A percentile compares a stretch with the other conserved stretches of the same genome.
Evolutionary conservation across 225 moss, liverwort and hornwort genomes (phyloP).

Genomic region (Bryoerythrophyllum caledonicum): DNA sequence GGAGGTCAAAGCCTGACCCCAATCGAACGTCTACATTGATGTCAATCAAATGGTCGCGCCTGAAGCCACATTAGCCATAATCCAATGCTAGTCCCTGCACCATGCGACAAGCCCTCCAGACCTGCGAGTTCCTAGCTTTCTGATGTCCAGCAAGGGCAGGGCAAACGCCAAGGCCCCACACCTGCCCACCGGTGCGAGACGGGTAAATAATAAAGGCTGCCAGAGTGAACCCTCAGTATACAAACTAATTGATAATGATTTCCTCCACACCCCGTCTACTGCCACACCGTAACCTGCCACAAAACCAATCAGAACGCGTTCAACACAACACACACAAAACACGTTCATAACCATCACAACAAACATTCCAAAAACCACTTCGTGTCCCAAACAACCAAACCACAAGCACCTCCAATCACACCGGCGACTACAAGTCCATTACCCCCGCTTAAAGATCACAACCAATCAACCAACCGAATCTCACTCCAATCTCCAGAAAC

Average conservation of each 20-base stretch:
- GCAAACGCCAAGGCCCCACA: conserved; percentile 70
- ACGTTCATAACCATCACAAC: neutral
- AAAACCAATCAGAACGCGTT: neutral
- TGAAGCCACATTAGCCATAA: conserved; percentile 85
- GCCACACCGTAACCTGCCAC: conserved; percentile 20
- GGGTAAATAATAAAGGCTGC: conserved; percentile 50
- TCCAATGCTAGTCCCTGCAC: conserved; percentile 96
- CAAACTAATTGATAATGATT: conserved; percentile 15
- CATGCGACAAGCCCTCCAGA: conserved; percentile 99
- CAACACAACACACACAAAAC: neutral
- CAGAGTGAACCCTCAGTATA: conserved; percentile 70
- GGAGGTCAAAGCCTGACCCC: conserved; percentile 66
- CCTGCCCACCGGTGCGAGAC: conserved; percentile 79
- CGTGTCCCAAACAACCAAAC: neutral
- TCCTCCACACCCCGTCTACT: conserved; percentile 15
- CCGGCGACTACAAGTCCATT: too few species aligned
- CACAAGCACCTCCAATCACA: neutral
- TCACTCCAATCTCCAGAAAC: neutral
- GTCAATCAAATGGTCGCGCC: conserved; percentile 39
- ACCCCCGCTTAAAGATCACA: neutral
- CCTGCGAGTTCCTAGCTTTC: conserved; percentile 72
- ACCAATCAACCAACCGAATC: neutral
- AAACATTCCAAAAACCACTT: neutral
- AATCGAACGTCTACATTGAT: conserved; percentile 87
- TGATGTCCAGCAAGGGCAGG: conserved; percentile 67